Base-by-base conservation (phyloP, 148 eudicot species). In the Nyssa sinensis region DNA sequence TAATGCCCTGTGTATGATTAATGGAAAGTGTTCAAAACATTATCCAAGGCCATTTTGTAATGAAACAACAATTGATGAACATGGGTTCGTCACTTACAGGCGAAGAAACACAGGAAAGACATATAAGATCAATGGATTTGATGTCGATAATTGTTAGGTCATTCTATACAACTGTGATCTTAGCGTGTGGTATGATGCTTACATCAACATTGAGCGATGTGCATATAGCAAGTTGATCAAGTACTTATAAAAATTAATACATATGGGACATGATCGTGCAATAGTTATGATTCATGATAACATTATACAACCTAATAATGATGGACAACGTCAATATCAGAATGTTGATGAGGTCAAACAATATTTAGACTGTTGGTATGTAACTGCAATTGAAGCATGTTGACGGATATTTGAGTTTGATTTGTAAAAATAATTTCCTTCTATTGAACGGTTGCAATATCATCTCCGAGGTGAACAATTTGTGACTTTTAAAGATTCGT, bases 261-360 rank as follows among this genome's bases (percentile, higher is more conserved):
- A 72, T 41, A 62, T 60, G 28, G 67, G 34, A 16, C 57, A 12
- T 10, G 14, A 62, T 29, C 37, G 57, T 35, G 58, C 39, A 25
- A 72, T 28, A 12, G 28, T 62, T 37, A 12, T 62, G 1, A 67
- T 67, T 21, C 44, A 67, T 30, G 70, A 39, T 5, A 67, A 67
- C n/a, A 11, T 5, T 23, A 24, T 9, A 0, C 4, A 5, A 4
- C n/a, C n/a, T n/a, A n/a, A n/a, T n/a, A n/a, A n/a, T n/a, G n/a
- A n/a, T n/a, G n/a, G n/a, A n/a, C n/a, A n/a, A n/a, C n/a, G n/a
- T n/a, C n/a, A n/a, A n/a, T n/a, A n/a, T n/a, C n/a, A n/a, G n/a
- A n/a, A n/a, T n/a, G n/a, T n/a, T n/a, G n/a, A n/a, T n/a, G 53
- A n/a, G n/a, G n/a, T n/a, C n/a, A n/a, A n/a, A n/a, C n/a, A n/a